A percentile compares a stretch with the other conserved stretches of the same genome.
Evolutionary conservation across 805 yeast species (phyloP).

Genomic region (Metschnikowia amazonensis): DNA sequence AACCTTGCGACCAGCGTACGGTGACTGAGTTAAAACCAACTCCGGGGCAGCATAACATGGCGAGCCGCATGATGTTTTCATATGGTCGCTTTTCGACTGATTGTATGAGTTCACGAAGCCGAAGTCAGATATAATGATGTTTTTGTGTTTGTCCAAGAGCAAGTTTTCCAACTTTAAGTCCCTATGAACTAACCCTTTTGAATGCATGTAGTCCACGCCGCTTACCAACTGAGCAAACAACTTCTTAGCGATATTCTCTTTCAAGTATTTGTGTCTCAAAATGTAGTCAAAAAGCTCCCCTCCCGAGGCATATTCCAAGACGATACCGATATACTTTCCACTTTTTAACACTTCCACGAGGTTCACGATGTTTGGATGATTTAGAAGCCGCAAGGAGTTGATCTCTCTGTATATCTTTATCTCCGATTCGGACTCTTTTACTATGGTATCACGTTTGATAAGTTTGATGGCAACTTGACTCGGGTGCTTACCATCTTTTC

Average conservation of each 20-base stretch:
- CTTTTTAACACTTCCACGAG: slow-evolving; percentile 90
- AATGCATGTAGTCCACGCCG: slow-evolving; percentile 87
- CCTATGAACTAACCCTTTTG: slow-evolving; percentile 75
- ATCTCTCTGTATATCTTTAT: slow-evolving; percentile 90
- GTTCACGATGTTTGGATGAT: slow-evolving; percentile 91
- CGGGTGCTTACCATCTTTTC: slow-evolving; percentile 73
- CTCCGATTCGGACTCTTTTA: slow-evolving; percentile 80
- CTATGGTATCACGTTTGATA: slow-evolving; percentile 83
- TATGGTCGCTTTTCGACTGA: slow-evolving; percentile 58
- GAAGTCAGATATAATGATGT: slow-evolving; percentile 83
- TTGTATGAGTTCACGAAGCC: slow-evolving; percentile 90
- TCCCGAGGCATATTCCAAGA: slow-evolving; percentile 93
- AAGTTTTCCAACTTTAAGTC: slow-evolving; percentile 74
- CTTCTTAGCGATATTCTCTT: slow-evolving; percentile 81
- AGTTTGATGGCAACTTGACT: slow-evolving; percentile 91
- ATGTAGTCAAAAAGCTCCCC: slow-evolving; percentile 96
- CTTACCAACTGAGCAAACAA: slow-evolving; percentile 89
- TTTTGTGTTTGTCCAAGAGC: slow-evolving; percentile 78
- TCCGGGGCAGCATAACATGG: slow-evolving; percentile 99
- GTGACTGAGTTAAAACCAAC: slow-evolving; percentile 77
- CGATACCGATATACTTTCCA: slow-evolving; percentile 94
- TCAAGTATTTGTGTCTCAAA: slow-evolving; percentile 76
- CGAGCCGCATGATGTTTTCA: slow-evolving; percentile 95
- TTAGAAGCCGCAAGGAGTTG: slow-evolving; percentile 77
- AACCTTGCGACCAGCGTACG: slow-evolving; percentile 88